Conservation (phyloP, 1,139 yeast genomes). For the Blastobotrys aristatus region DNA sequence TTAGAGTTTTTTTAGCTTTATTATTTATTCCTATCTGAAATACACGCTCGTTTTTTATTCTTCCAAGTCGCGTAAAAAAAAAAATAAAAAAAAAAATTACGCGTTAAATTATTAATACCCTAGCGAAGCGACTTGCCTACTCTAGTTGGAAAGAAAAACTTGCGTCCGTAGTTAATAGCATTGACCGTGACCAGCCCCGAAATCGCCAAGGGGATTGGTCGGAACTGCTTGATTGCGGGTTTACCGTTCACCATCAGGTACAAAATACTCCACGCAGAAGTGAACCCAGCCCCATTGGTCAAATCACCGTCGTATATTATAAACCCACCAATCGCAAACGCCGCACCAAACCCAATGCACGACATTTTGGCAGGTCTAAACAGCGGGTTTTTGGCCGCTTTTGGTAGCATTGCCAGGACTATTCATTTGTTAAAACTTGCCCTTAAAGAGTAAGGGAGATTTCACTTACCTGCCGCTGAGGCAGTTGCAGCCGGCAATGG, state of each 20-base stretch:
- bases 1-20: too few species aligned
- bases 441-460: neutral
- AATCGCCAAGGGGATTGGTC: conserved; percentile 55
- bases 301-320: conserved; percentile 78
- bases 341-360: conserved; percentile 58
- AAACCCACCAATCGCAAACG: conserved; percentile 70
- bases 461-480: conserved; percentile 23
- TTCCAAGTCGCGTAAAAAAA: neutral
- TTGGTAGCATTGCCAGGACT: conserved; percentile 30
- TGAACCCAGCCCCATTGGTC: conserved; percentile 81
- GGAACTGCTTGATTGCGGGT: conserved; percentile 46
- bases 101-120: too few species aligned
- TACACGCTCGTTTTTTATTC: too few species aligned
- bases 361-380: conserved; percentile 45
- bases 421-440: conserved; percentile 9
- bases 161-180: conserved; percentile 61
- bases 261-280: conserved; percentile 73
- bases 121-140: conserved; percentile 4
- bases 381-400: conserved; percentile 23
- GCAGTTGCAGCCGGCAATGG: conserved; percentile 29
- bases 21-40: too few species aligned
- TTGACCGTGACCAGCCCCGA: conserved; percentile 58
- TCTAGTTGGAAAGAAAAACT: conserved; percentile 46
- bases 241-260: conserved; percentile 73
- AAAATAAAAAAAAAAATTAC: neutral